These are phyloP conservation scores for Trypanosoma congolense DNA, from an alignment of 208 protist genomes.

Conservation along the genomic window DNA sequence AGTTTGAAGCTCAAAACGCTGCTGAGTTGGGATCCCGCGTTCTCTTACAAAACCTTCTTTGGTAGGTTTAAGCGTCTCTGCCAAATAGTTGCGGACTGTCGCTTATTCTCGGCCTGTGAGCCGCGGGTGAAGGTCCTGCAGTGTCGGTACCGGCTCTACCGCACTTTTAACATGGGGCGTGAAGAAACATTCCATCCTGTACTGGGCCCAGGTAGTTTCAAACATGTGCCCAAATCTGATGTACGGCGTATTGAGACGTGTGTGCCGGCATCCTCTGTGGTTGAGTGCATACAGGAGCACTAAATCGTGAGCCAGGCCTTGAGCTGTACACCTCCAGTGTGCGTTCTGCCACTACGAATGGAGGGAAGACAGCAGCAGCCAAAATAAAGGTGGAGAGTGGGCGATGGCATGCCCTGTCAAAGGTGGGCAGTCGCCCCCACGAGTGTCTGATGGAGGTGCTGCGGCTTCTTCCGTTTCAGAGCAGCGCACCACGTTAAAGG, in stretches of 20 bases:
- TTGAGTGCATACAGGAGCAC: constrained; percentile 38
- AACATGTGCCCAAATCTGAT: constrained; percentile 45
- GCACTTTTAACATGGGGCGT: constrained; percentile 61
- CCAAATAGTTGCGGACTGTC: constrained; percentile 27
- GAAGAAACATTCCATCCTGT: constrained; percentile 58
- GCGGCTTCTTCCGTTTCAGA: not conserved
- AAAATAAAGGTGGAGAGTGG: not conserved
- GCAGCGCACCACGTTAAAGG: constrained; percentile 7
- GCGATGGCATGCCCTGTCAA: not conserved
- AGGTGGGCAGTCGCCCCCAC: not conserved
- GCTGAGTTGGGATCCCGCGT: constrained; percentile 29
- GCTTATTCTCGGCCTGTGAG: constrained; percentile 71
- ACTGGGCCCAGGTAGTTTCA: constrained; percentile 38
- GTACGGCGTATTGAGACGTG: constrained; percentile 53
- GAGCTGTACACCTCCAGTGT: not conserved
- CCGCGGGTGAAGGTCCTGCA: constrained; percentile 68
- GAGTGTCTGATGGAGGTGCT: not conserved
- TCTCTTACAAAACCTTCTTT: constrained; percentile 46
- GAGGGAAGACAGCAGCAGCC: not conserved
- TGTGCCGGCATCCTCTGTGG: constrained; percentile 37
- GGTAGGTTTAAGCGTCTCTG: constrained; percentile 32
- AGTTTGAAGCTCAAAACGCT: constrained; percentile 22
- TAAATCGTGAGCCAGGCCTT: constrained; percentile 18
- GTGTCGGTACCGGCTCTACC: constrained; percentile 60
- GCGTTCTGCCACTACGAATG: not conserved